Conservation (phyloP, 2,329 filamentous ascomycete species). For the Cytospora paraplurivora region DNA sequence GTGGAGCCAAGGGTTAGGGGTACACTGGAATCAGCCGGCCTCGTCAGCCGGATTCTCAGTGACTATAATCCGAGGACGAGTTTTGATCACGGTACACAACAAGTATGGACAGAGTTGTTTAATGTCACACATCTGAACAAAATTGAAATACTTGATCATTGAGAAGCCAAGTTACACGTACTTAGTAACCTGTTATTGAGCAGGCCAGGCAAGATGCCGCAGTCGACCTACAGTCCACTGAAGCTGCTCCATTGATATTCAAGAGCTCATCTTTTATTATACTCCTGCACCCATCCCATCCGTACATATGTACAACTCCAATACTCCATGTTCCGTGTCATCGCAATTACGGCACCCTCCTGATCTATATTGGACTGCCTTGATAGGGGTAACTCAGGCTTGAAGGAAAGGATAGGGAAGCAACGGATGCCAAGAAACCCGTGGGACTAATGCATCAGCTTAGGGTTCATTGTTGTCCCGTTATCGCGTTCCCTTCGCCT, state of each 20-base stretch:
- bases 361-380: too few species aligned
- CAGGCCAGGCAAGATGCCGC: background rate
- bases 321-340: background rate
- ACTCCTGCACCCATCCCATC: background rate
- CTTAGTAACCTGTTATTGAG: background rate
- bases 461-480: too few species aligned
- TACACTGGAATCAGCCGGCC: background rate
- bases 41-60: background rate
- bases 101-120: background rate
- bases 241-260: background rate
- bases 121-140: background rate
- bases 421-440: too few species aligned
- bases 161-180: background rate
- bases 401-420: too few species aligned
- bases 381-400: too few species aligned
- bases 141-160: background rate
- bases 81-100: background rate
- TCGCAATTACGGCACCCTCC: background rate
- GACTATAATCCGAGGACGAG: background rate
- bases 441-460: too few species aligned
- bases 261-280: constrained; percentile 6
- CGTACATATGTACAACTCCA: background rate
- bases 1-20: constrained; percentile 3
- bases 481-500: too few species aligned
- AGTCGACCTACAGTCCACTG: background rate